Percentiles rank a stretch among this genome's conserved stretches.
Evolutionary conservation across 2,329 filamentous ascomycete species (phyloP).

Genomic region (Huntiella abstrusa): DNA sequence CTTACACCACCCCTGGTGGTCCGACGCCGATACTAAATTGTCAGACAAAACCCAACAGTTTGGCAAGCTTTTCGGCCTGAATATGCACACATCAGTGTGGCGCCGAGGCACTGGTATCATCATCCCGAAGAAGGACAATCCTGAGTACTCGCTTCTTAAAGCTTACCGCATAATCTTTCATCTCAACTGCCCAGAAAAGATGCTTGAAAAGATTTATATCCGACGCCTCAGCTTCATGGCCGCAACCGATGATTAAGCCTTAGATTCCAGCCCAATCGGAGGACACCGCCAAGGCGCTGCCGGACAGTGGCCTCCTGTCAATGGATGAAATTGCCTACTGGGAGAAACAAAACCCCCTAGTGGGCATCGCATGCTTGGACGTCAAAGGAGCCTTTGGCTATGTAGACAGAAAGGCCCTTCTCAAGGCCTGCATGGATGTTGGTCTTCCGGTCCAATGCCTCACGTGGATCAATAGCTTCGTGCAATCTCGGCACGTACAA

Average conservation of each 20-base stretch:
- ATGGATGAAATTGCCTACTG: background rate
- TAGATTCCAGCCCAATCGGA: background rate
- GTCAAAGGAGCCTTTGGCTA: background rate
- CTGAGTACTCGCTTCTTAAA: background rate
- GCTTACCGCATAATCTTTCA: background rate
- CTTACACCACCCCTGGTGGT: too few species aligned
- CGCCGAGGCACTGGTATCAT: background rate
- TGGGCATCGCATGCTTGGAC: background rate
- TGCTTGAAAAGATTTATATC: background rate
- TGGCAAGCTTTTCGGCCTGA: background rate
- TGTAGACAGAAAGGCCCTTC: too few species aligned
- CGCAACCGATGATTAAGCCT: background rate
- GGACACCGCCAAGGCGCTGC: background rate
- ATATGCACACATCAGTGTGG: background rate
- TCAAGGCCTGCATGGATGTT: too few species aligned
- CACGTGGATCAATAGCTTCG: background rate
- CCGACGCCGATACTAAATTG: too few species aligned
- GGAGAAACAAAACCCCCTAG: background rate
- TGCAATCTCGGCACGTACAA: background rate
- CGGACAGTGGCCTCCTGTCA: background rate
- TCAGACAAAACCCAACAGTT: background rate
- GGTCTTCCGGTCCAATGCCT: background rate
- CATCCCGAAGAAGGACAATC: background rate
- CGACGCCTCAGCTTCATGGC: background rate
- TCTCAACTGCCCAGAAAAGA: background rate